phyloP scores from a whole-genome alignment of 2,329 filamentous ascomycete genomes.

The Xylariales sp. region DNA sequence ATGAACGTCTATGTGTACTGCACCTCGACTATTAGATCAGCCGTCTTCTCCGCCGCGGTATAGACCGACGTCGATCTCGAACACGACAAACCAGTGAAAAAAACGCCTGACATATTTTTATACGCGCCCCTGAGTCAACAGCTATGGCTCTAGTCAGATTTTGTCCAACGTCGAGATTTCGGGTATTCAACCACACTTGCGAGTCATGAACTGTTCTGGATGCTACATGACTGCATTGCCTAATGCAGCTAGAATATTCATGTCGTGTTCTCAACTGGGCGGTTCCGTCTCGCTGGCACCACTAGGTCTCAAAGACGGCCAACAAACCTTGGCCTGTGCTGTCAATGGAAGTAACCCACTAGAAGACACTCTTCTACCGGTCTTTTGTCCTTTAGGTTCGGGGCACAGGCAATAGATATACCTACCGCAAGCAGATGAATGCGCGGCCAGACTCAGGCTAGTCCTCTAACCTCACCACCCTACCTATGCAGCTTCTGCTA shows the following conservation, averaged over 20 bases:
- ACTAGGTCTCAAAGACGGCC: constrained; percentile 27
- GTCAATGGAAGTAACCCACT: not conserved
- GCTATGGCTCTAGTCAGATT: constrained; percentile 19
- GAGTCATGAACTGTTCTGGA: constrained; percentile 27
- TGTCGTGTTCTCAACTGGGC: constrained; percentile 31
- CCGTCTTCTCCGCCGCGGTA: constrained; percentile 24
- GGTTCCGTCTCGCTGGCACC: constrained; percentile 40
- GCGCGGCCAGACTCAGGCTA: not conserved
- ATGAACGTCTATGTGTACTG: not conserved
- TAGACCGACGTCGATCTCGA: constrained; percentile 18
- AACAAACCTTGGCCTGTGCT: constrained; percentile 25
- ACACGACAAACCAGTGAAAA: not conserved
- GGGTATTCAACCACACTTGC: constrained; percentile 15
- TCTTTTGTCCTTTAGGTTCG: constrained; percentile 13
- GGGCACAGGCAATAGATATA: not conserved
- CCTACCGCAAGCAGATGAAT: not conserved
- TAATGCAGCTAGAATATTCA: constrained; percentile 33
- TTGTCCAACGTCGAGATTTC: constrained; percentile 23
- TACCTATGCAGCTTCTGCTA: constrained; percentile 1
- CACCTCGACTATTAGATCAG: constrained; percentile 25
- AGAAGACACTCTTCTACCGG: constrained; percentile 10
- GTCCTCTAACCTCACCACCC: constrained; percentile 5
- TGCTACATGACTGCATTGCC: constrained; percentile 25
- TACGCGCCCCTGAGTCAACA: constrained; percentile 29
- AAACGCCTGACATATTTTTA: not conserved